phyloP scores from a whole-genome alignment of 1,284 basidiomycete species.

The Microbotryum intermedium region DNA sequence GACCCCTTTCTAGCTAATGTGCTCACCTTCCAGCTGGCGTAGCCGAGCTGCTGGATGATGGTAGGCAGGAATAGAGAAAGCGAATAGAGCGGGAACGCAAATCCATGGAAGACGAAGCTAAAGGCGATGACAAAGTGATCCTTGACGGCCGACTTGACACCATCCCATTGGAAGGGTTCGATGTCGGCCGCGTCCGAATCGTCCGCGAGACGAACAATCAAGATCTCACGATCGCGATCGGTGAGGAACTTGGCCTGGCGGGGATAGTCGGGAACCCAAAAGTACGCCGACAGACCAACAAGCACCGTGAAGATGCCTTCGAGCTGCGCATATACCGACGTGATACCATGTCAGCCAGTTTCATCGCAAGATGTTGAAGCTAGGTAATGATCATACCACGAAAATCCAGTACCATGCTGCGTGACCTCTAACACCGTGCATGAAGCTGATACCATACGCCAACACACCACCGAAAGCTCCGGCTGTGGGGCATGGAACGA shows the following conservation, averaged over 20 bases:
- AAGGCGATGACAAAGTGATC: conserved; percentile 59
- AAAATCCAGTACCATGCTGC: too few species aligned
- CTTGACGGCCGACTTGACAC: conserved; percentile 44
- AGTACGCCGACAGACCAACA: conserved; percentile 49
- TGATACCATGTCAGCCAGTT: not conserved
- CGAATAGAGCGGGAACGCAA: conserved; percentile 42
- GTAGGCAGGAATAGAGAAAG: conserved; percentile 44
- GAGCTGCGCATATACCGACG: conserved; percentile 40
- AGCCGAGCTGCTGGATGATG: conserved; percentile 54
- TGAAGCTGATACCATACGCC: conserved; percentile 7
- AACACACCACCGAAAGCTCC: conserved; percentile 50
- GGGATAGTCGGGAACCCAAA: conserved; percentile 53
- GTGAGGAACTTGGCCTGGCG: conserved; percentile 44
- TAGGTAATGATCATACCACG: too few species aligned
- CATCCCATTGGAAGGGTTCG: conserved; percentile 38
- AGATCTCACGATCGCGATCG: conserved; percentile 14
- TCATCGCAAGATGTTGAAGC: too few species aligned
- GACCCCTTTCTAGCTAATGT: too few species aligned
- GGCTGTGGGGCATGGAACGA: too few species aligned
- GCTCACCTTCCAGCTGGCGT: conserved; percentile 52
- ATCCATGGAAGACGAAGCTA: conserved; percentile 57
- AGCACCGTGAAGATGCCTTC: conserved; percentile 51
- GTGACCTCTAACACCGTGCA: not conserved
- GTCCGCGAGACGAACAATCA: conserved; percentile 41
- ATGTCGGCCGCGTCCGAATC: conserved; percentile 51